These are phyloP conservation scores for Jaminaea rosea DNA, from an alignment of 1,284 basidiomycete species.

Conservation along the genomic window DNA sequence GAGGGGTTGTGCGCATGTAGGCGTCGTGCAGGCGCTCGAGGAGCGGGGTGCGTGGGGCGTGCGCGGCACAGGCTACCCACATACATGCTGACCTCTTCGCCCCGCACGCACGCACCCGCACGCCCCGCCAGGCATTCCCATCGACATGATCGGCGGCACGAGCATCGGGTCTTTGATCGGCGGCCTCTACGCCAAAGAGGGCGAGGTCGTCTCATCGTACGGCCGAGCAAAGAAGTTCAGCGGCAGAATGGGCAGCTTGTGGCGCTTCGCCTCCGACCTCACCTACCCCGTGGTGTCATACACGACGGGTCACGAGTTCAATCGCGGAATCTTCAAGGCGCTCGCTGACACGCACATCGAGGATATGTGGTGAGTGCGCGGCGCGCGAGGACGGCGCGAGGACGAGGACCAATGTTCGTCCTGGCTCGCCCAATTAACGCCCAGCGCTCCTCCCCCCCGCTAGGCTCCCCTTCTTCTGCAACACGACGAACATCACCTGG, in stretches of 20 bases:
- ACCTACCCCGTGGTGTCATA: constrained; percentile 96
- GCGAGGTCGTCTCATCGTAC: constrained; percentile 74
- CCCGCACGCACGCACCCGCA: too few species aligned
- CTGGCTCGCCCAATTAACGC: too few species aligned
- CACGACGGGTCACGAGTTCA: constrained; percentile 65
- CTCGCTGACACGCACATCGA: constrained; percentile 94
- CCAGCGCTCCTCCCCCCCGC: too few species aligned
- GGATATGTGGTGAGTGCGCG: constrained; percentile 99
- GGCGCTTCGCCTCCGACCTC: constrained; percentile 86
- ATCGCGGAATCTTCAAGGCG: constrained; percentile 50
- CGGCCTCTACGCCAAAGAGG: constrained; percentile 90
- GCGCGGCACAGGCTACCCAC: too few species aligned
- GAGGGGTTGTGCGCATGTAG: constrained; percentile 84
- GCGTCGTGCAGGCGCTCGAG: constrained; percentile 78
- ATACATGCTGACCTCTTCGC: too few species aligned
- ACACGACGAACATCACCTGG: constrained; percentile 96
- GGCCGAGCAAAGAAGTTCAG: constrained; percentile 86
- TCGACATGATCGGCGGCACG: constrained; percentile 73
- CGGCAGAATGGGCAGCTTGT: constrained; percentile 81
- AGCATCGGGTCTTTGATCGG: constrained; percentile 85
- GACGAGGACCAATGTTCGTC: too few species aligned
- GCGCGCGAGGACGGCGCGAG: too few species aligned
- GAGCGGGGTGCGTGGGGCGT: too few species aligned
- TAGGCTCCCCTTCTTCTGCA: constrained; percentile 96
- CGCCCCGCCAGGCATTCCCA: too few species aligned